Conservation (phyloP, 305 asterid species). For the Fraxinus angustifolia region DNA sequence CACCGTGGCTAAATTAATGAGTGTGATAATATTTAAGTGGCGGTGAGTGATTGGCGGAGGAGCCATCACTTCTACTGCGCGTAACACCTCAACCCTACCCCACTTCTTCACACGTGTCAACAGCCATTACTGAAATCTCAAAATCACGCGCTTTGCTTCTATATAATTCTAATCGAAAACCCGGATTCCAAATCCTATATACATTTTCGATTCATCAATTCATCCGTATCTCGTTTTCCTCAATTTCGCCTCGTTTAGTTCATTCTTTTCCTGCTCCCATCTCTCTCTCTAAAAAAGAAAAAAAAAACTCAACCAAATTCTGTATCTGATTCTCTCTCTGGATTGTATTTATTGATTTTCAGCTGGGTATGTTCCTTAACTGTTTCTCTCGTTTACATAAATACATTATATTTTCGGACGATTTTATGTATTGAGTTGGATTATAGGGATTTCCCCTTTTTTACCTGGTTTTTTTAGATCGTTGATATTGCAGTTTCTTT, state of each 20-base stretch:
- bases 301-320: neutral
- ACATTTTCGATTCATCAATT: neutral
- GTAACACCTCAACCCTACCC: neutral
- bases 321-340: neutral
- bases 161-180: neutral
- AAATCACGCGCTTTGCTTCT: neutral
- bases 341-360: constrained; percentile 12
- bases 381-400: neutral
- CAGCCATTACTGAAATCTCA: neutral
- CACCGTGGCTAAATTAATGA: neutral
- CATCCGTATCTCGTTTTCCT: neutral
- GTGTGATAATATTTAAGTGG: neutral
- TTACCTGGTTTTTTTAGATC: constrained; percentile 18
- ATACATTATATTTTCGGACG: neutral
- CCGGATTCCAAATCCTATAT: neutral
- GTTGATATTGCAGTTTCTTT: constrained; percentile 6
- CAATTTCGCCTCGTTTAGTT: neutral
- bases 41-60: neutral
- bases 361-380: constrained; percentile 8
- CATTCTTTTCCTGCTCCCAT: neutral
- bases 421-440: neutral
- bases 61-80: neutral
- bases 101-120: neutral
- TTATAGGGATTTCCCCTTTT: neutral
- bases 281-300: neutral